Evolutionary conservation across 1,139 yeast species (phyloP), one percentile per base, ranked within the genome.

Genomic region (Torulaspora globosa): DNA sequence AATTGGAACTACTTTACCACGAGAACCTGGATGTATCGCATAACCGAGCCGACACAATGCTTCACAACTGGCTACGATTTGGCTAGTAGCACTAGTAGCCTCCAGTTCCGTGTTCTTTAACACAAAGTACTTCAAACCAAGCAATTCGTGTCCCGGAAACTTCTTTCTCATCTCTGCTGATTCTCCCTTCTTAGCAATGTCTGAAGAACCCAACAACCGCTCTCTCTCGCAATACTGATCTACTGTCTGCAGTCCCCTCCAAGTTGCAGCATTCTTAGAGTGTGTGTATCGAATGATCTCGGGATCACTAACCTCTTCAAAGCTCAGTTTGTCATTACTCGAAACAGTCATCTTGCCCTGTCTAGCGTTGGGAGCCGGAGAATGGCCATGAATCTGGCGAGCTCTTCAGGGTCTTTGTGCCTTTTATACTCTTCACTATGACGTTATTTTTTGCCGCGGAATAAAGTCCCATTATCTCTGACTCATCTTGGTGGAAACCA

Each of bases 181-280:
- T 23, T 49, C 41, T 28, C 53, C 40, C 36, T 52, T 54, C 12
- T 46, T 50, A 7, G 62, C 57, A 30, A 75, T 68, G 39, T 65
- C 70, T 16, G 74, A 60, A 43, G 66, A 61, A 0, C 76, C 73
- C 41, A 79, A 61, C 1, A 70, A 62, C 43, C 55, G 49, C 56
- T 81, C 86, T 57, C 86, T 67, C 11, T 68, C 68, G 15, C 74
- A 70, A 53, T 80, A 81, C 44, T 79, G 75, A 16, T 75, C 73
- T 2, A 55, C 47, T 0, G 75, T 64, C 35, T 79, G 66, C 15
- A 62, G 59, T 14, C 78, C 79, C 38, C 54, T 57, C 92, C 92
- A 84, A 2, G 73, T 66, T 2, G 49, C 68, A 3, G 76, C 69
- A 60, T 80, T 80, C 49, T 73, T 71, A 16, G 56, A 27, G 45